These are phyloP conservation scores for Monosporascus sp. DNA, from an alignment of 2,329 filamentous ascomycete genomes.

Conservation along the genomic window DNA sequence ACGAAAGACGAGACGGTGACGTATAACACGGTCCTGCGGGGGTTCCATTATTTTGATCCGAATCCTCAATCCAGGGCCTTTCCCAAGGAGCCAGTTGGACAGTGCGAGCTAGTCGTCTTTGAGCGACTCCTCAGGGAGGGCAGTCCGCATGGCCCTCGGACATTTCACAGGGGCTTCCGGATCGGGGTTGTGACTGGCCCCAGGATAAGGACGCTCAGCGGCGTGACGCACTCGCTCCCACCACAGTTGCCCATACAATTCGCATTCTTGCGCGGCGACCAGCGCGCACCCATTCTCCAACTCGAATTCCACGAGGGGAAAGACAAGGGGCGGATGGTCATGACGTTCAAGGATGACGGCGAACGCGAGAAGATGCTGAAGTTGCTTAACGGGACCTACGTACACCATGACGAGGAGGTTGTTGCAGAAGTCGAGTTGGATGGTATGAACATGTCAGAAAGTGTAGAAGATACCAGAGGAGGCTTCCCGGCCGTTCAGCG, in stretches of 20 bases:
- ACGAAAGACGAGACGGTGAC: conserved; percentile 64
- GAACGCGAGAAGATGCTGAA: conserved; percentile 68
- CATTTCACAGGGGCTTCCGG: conserved; percentile 73
- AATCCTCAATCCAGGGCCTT: conserved; percentile 66
- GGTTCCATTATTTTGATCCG: conserved; percentile 77
- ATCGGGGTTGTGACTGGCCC: conserved; percentile 73
- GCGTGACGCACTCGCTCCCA: conserved; percentile 64
- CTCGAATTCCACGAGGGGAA: conserved; percentile 64
- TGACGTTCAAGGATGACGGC: conserved; percentile 70
- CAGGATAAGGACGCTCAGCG: conserved; percentile 70
- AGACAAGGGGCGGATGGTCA: conserved; percentile 64
- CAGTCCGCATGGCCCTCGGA: conserved; percentile 67
- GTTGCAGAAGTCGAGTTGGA: conserved; percentile 64
- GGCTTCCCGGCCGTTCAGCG: conserved; percentile 44
- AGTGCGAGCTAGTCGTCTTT: conserved; percentile 71
- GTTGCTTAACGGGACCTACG: conserved; percentile 65
- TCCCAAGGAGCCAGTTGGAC: conserved; percentile 65
- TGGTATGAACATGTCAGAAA: conserved; percentile 56
- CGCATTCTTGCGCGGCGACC: conserved; percentile 68
- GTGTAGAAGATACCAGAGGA: conserved; percentile 42
- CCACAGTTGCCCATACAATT: conserved; percentile 68
- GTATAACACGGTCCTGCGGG: conserved; percentile 63
- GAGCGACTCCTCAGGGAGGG: conserved; percentile 63
- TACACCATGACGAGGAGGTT: conserved; percentile 64
- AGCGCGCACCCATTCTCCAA: conserved; percentile 63